Base-by-base conservation (phyloP, 2,329 filamentous ascomycete genomes). In the Xylariaceae sp. region DNA sequence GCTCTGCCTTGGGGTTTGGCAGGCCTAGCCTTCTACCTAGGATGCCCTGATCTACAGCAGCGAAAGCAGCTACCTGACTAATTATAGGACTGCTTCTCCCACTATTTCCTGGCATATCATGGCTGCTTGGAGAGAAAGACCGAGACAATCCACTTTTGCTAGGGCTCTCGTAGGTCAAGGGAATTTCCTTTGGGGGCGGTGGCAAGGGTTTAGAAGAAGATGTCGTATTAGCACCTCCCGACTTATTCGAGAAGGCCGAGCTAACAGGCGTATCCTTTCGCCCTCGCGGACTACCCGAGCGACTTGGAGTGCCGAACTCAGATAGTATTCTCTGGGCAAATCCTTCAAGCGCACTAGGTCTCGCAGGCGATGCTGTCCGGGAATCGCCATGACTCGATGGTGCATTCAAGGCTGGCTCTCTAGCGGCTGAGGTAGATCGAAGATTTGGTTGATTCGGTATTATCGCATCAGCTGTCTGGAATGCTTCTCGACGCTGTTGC, bases 21-120 rank as follows among this genome's bases (percentile, higher is more conserved):
- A 83, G 63, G 3, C 77, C 77, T 2, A 87, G 75, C 51, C 74
- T 77, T 46, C 76, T 73, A 0, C 79, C 74, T 1, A 87, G 71
- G 43, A 86, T 85, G 44, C 77, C 79, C 63, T 86, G 82, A 51
- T 87, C 83, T 18, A 85, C 74, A 1, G 81, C 82, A n/a, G 81
- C 78, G 66, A 85, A 86, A 0, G 81, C 81, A 9, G 80, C 80
- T 39, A 75, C 73, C 60, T 86, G 82, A 55, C 75, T 79, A 11
- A 72, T 70, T 3, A 78, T 69, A 2, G 71, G 63, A 12, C 68
- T 66, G 33, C 69, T 69, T 10, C 56, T 60, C 6, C 68, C 57
- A 6, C 60, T 51, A 13, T 59, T 59, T 3, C 62, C 54, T 6
- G 60, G 62, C 18, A 67, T 66, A 13, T 62, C 55, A 11, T 57